phyloP scores from a whole-genome alignment of 306 rosid genomes.

The Lathyrus tuberosus region DNA sequence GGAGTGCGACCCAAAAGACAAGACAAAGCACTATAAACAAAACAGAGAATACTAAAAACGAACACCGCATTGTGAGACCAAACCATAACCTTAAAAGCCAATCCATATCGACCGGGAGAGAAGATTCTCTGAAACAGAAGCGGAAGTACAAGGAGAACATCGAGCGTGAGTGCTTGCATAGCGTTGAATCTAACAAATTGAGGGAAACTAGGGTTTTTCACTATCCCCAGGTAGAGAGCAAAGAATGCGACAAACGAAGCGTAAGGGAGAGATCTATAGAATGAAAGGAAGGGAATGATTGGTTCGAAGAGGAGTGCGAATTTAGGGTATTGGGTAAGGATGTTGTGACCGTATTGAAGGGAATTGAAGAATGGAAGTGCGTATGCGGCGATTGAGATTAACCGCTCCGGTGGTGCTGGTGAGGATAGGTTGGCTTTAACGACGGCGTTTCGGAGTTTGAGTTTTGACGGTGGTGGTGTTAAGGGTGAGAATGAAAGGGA shows the following conservation, averaged over 20 bases:
- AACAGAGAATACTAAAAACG: conserved; percentile 61
- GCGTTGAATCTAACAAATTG: conserved; percentile 76
- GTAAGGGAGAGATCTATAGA: conserved; percentile 83
- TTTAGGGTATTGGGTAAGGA: conserved; percentile 61
- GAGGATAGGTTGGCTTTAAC: conserved; percentile 54
- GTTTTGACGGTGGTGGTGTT: not conserved
- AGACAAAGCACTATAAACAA: conserved; percentile 55
- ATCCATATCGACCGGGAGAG: conserved; percentile 61
- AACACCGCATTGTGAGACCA: conserved; percentile 64
- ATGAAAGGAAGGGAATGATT: conserved; percentile 61
- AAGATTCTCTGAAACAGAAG: conserved; percentile 67
- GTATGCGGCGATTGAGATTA: conserved; percentile 82
- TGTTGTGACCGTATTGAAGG: conserved; percentile 77
- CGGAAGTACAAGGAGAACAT: conserved; percentile 79
- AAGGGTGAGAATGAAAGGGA: conserved; percentile 1
- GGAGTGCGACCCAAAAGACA: conserved; percentile 81
- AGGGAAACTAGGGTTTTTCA: conserved; percentile 68
- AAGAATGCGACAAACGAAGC: conserved; percentile 90
- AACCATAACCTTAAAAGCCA: conserved; percentile 56
- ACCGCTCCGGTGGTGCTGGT: conserved; percentile 65
- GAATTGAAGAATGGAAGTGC: conserved; percentile 90
- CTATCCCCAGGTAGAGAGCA: conserved; percentile 82
- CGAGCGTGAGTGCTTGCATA: conserved; percentile 87
- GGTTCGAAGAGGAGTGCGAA: conserved; percentile 72
- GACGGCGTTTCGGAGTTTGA: conserved; percentile 26